Percentiles rank a stretch among this genome's conserved stretches.
Conservation (phyloP, 1,284 basidiomycete species). For the Microbotryum silenes-acaulis region DNA sequence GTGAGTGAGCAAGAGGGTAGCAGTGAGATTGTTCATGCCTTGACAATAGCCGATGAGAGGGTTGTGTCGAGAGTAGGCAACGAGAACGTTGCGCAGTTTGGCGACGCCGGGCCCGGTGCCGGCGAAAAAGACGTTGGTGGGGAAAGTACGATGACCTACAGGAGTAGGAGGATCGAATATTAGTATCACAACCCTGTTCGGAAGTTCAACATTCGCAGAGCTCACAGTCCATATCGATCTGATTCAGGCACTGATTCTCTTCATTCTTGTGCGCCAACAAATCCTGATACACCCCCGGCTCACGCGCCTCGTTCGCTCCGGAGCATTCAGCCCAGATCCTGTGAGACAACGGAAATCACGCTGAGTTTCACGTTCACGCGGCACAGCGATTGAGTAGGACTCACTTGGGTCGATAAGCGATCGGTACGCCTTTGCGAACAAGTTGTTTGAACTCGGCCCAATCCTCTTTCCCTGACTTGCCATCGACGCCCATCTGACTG, state of each 20-base stretch:
- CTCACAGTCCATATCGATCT: constrained; percentile 94
- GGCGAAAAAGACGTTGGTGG: constrained; percentile 92
- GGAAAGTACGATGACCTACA: constrained; percentile 62
- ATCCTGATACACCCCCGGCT: constrained; percentile 86
- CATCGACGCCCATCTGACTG: constrained; percentile 68
- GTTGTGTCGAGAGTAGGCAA: constrained; percentile 73
- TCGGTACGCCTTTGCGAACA: constrained; percentile 74
- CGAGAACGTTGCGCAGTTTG: constrained; percentile 80
- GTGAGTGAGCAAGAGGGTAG: constrained; percentile 83
- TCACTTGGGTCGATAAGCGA: constrained; percentile 69
- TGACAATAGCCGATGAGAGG: constrained; percentile 53
- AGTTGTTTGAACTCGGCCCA: constrained; percentile 69
- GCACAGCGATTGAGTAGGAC: not conserved
- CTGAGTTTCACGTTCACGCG: not conserved
- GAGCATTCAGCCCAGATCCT: constrained; percentile 76
- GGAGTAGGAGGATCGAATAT: not conserved
- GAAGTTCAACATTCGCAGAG: not conserved
- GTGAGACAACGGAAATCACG: not conserved
- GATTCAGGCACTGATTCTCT: constrained; percentile 54
- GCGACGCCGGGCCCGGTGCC: constrained; percentile 87
- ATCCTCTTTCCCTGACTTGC: constrained; percentile 61
- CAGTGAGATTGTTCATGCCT: constrained; percentile 91
- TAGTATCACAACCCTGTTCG: not conserved
- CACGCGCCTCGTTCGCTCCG: constrained; percentile 79
- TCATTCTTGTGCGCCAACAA: constrained; percentile 56